Evolutionary conservation across 345 rosid genomes (phyloP).

Genomic region (Citrus mangshanensis): DNA sequence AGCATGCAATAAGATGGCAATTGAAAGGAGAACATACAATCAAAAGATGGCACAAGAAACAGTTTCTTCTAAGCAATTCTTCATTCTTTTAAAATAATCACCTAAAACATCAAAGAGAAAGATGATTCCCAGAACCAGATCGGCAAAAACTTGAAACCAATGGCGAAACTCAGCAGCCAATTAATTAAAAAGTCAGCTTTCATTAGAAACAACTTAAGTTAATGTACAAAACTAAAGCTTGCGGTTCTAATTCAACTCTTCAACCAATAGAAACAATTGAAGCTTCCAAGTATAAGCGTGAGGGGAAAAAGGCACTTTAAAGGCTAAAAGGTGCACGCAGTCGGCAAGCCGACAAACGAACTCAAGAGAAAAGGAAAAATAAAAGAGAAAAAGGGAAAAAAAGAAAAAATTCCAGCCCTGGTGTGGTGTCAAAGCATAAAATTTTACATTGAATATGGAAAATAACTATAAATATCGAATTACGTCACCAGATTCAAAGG

Average conservation of each 20-base stretch:
- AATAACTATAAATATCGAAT: not conserved
- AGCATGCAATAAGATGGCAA: not conserved
- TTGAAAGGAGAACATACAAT: not conserved
- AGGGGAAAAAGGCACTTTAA: constrained; percentile 5
- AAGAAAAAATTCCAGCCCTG: not conserved
- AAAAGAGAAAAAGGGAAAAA: not conserved
- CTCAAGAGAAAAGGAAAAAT: not conserved
- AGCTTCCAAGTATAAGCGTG: not conserved
- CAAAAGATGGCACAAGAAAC: not conserved
- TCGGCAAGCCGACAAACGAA: not conserved
- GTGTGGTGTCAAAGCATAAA: not conserved
- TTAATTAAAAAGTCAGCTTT: not conserved
- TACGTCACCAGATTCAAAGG: not conserved
- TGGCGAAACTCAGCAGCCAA: not conserved
- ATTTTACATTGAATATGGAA: not conserved
- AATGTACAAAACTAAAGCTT: not conserved
- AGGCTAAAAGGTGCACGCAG: not conserved
- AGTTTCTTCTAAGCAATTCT: not conserved
- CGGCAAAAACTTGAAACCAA: not conserved
- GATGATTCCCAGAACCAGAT: not conserved
- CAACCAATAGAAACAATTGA: not conserved
- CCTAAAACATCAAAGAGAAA: not conserved
- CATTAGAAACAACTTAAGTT: not conserved
- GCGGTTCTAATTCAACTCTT: not conserved
- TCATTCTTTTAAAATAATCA: not conserved